phyloP scores from a whole-genome alignment of 805 yeast species.

The Starmera dryadoides region DNA sequence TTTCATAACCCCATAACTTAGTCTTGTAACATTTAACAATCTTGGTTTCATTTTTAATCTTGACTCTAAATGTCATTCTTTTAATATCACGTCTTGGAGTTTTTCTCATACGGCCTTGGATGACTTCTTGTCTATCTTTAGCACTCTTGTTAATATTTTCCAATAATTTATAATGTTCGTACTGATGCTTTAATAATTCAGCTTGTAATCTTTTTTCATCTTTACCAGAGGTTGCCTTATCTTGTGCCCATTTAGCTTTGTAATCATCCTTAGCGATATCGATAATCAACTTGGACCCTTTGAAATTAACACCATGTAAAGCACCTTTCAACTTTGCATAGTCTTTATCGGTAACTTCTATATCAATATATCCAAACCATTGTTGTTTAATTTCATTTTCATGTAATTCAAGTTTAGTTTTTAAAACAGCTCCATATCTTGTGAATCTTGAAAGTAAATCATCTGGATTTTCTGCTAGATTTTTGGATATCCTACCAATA shows the following conservation, averaged over 20 bases:
- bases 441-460: constrained; percentile 50
- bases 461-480: constrained; percentile 34
- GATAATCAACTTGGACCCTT: constrained; percentile 61
- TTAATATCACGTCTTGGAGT: constrained; percentile 45
- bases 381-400: constrained; percentile 31
- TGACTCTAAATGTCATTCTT: constrained; percentile 56
- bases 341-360: constrained; percentile 40
- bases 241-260: constrained; percentile 37
- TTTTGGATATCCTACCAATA: constrained; percentile 60
- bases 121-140: constrained; percentile 34
- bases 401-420: constrained; percentile 46
- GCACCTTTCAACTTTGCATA: constrained; percentile 45
- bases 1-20: constrained; percentile 88
- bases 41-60: constrained; percentile 49
- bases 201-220: constrained; percentile 20
- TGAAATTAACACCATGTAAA: constrained; percentile 66
- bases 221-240: constrained; percentile 30
- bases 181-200: constrained; percentile 30
- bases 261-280: constrained; percentile 56
- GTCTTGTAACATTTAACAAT: constrained; percentile 57
- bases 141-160: constrained; percentile 30
- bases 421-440: constrained; percentile 51
- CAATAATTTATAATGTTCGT: constrained; percentile 29
- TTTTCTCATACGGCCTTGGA: constrained; percentile 56
- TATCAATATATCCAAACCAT: constrained; percentile 58